phyloP scores from a whole-genome alignment of 768 basidiomycete species.

The Ramaria sp. region DNA sequence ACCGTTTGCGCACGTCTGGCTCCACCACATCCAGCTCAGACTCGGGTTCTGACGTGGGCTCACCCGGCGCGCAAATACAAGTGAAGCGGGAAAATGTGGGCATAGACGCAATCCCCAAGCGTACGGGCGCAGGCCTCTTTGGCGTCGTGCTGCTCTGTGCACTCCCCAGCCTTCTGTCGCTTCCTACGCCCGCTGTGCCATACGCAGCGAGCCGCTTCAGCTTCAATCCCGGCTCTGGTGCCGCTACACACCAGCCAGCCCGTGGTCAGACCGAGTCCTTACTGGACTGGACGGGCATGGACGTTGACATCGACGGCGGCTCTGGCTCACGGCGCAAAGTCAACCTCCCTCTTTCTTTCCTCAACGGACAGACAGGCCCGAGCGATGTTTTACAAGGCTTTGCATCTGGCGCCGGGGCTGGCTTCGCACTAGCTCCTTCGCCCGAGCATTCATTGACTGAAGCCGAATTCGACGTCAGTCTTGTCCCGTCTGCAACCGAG shows the following conservation, averaged over 20 bases:
- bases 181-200: slow-evolving; percentile 31
- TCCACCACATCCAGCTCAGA: slow-evolving; percentile 4
- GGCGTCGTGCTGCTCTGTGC: slow-evolving; percentile 56
- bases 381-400: slow-evolving; percentile 1
- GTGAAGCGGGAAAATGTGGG: slow-evolving; percentile 1
- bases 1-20: neutral
- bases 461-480: slow-evolving; percentile 7
- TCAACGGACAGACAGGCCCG: neutral
- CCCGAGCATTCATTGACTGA: neutral
- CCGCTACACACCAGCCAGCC: neutral
- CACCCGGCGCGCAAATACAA: slow-evolving; percentile 1
- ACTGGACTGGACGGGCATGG: slow-evolving; percentile 9
- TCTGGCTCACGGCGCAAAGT: slow-evolving; percentile 5
- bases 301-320: neutral
- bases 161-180: slow-evolving; percentile 61
- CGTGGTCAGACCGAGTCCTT: slow-evolving; percentile 1
- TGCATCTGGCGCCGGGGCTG: neutral
- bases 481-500: neutral
- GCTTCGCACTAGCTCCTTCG: neutral
- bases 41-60: neutral
- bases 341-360: slow-evolving; percentile 1
- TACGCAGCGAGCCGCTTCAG: neutral
- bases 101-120: neutral
- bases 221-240: neutral
- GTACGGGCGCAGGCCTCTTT: slow-evolving; percentile 2